Evolutionary conservation across 148 eudicot species (phyloP), one percentile per base, ranked within the genome.

Genomic region (Linanthus parryae): DNA sequence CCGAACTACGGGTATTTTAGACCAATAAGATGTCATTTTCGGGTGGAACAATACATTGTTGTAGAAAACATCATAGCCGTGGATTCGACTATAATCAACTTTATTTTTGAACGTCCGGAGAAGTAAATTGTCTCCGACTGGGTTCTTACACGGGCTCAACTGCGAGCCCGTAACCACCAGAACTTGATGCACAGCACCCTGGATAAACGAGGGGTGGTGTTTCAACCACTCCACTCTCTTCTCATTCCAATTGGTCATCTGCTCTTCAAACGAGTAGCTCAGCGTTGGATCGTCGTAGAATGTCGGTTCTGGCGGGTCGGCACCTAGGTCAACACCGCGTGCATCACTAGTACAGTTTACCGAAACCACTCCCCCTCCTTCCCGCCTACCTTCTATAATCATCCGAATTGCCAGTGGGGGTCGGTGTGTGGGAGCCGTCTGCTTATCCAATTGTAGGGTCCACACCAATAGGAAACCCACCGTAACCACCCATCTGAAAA

Each of bases 1-100:
- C 49, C 76, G 63, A 2, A 84, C 65, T 3, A 61, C 61, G 11
- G 94, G 75, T 13, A 75, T 61, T 56, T 84, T 84, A 24, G 94
- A 82, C 94, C 94, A 84, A 29, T 40, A 81, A 0, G 67, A 18
- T 25, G 29, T 53, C 87, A 84, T 72, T 19, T 61, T 40, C 1
- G 75, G 80, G 13, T 81, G 67, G 4, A 84, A 61, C 12, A 61
- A 54, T 4, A 53, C 69, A 30, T 67, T 67, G 47, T 63, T 63
- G 69, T 73, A 67, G 53, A 72, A 72, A 25, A 72, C 58, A 9
- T 54, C 65, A 33, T 57, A 44, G 34, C 77, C 58, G 33, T 67
- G 77, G 44, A 53, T 47, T 8, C 69, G 47, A 13, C 77, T 63
- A 33, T 73, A 67, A 16, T 73, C 77, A 6, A 58, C 77, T 57